Evolutionary conservation across 306 rosid species (phyloP).

Genomic region (Rosa lucieae): DNA sequence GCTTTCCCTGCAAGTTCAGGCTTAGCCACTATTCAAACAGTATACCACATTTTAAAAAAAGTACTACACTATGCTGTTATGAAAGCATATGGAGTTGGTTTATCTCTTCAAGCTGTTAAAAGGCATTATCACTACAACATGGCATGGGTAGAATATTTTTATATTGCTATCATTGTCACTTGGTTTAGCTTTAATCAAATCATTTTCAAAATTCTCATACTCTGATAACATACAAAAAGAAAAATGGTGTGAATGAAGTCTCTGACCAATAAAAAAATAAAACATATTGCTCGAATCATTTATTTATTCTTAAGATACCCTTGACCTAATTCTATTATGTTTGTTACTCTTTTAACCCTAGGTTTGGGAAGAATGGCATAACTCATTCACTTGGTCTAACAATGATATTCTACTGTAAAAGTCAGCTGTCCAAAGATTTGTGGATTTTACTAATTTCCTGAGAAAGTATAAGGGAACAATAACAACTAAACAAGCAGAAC

Average conservation of each 20-base stretch:
- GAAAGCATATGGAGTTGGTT: not conserved
- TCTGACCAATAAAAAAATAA: too few species aligned
- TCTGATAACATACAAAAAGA: not conserved
- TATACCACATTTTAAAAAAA: not conserved
- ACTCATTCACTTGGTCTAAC: not conserved
- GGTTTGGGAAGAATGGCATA: not conserved
- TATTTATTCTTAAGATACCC: not conserved
- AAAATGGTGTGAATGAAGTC: not conserved
- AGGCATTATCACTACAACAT: not conserved
- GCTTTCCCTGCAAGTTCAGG: conserved; percentile 12
- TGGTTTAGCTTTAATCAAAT: not conserved
- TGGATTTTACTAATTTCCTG: not conserved
- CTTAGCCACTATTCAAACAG: not conserved
- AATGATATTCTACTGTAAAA: not conserved
- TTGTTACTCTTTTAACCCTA: not conserved
- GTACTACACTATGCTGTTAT: not conserved
- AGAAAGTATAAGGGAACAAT: not conserved
- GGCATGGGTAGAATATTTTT: not conserved
- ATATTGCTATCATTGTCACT: too few species aligned
- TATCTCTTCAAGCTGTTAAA: not conserved
- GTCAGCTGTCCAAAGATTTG: not conserved
- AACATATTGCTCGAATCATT: not conserved
- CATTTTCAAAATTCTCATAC: not conserved
- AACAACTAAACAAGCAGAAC: not conserved
- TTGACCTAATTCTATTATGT: not conserved